Evolutionary conservation across 2,329 filamentous ascomycete species (phyloP).

Genomic region (Colletotrichum sublineola): DNA sequence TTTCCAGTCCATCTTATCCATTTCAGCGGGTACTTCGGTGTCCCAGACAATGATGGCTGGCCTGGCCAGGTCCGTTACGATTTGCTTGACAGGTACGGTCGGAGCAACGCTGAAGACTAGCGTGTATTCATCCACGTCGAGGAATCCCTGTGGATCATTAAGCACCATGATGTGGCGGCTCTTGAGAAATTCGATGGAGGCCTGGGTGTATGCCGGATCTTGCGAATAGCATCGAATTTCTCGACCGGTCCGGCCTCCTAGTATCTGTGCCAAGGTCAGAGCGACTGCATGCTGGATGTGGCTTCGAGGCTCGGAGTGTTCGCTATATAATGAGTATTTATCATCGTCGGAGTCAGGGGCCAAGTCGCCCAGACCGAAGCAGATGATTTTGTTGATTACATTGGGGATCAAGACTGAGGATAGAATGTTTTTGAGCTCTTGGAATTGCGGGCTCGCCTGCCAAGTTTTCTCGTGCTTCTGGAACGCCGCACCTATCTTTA

Average conservation of each 20-base stretch:
- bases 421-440: neutral
- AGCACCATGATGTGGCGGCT: conserved; percentile 35
- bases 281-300: conserved; percentile 10
- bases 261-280: neutral
- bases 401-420: neutral
- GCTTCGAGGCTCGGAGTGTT: neutral
- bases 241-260: neutral
- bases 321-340: neutral
- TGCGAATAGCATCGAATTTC: conserved; percentile 13
- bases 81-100: conserved; percentile 44
- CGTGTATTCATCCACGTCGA: conserved; percentile 42
- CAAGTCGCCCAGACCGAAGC: conserved; percentile 18
- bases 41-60: conserved; percentile 45
- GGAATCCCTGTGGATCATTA: conserved; percentile 39
- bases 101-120: conserved; percentile 42
- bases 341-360: neutral
- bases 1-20: neutral
- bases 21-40: neutral
- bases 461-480: neutral
- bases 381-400: conserved; percentile 11
- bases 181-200: neutral
- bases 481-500: neutral
- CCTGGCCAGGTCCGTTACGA: conserved; percentile 43
- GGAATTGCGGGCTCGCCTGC: neutral
- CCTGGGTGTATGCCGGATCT: conserved; percentile 9